Conservation (phyloP, 2,329 filamentous ascomycete genomes). For the Talaromyces funiculosus region DNA sequence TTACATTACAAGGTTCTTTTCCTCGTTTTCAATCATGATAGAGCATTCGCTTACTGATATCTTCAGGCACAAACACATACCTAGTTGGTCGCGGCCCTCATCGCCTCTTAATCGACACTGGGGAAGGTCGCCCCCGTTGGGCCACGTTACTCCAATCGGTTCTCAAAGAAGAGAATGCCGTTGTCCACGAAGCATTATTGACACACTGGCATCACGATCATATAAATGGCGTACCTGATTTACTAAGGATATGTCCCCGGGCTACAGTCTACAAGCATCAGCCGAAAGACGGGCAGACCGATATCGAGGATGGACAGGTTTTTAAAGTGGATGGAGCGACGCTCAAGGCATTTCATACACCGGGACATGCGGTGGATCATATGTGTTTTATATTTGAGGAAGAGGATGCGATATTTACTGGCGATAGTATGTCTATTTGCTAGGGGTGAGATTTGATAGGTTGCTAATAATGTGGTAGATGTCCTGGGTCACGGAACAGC, state of each 20-base stretch:
- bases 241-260: conserved; percentile 59
- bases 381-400: conserved; percentile 71
- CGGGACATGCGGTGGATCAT: conserved; percentile 78
- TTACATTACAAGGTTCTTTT: conserved; percentile 54
- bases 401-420: conserved; percentile 78
- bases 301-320: conserved; percentile 52
- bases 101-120: conserved; percentile 84
- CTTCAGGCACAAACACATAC: conserved; percentile 81
- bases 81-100: conserved; percentile 68
- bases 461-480: conserved; percentile 36
- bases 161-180: conserved; percentile 62
- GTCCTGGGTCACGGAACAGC: conserved; percentile 81
- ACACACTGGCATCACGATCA: conserved; percentile 95
- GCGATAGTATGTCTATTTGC: conserved; percentile 53
- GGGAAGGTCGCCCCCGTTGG: conserved; percentile 75
- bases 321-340: conserved; percentile 53
- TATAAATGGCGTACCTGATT: conserved; percentile 65
- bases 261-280: conserved; percentile 62
- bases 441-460: no score
- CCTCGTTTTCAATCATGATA: conserved; percentile 4
- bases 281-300: conserved; percentile 45
- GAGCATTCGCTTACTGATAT: background rate
- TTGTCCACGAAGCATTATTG: conserved; percentile 64
- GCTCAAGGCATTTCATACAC: conserved; percentile 60
- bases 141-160: conserved; percentile 57